Evolutionary conservation across 768 basidiomycete species (phyloP).

Genomic region (Tricholoma matsutake): DNA sequence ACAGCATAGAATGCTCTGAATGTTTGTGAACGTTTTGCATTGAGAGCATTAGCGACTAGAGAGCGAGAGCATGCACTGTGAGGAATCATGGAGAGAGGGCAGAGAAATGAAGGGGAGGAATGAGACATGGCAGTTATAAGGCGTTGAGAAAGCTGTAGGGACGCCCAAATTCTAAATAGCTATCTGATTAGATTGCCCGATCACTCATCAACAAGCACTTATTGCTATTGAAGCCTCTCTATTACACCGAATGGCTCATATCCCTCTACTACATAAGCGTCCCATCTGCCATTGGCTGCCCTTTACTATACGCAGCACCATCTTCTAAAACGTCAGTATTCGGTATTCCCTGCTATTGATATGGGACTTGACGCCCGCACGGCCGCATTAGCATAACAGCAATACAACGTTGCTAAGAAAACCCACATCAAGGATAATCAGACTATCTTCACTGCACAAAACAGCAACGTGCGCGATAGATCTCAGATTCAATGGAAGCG

Average conservation of each 20-base stretch:
- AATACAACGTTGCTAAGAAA: background rate
- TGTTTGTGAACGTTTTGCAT: conserved; percentile 35
- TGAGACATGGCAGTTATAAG: conserved; percentile 36
- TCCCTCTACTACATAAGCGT: conserved; percentile 22
- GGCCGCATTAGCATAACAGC: conserved; percentile 2
- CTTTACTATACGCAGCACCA: background rate
- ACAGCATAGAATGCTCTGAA: conserved; percentile 59
- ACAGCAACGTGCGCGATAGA: conserved; percentile 24
- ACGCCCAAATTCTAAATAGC: no score
- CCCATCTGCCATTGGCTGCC: conserved; percentile 19
- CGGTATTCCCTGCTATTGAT: conserved; percentile 21
- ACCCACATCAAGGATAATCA: conserved; percentile 52
- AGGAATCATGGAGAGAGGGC: conserved; percentile 33
- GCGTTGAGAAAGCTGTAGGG: conserved; percentile 15
- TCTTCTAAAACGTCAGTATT: conserved; percentile 28
- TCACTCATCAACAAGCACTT: background rate
- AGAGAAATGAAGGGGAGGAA: conserved; percentile 15
- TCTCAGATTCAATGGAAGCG: conserved; percentile 20
- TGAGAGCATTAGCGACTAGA: conserved; percentile 31
- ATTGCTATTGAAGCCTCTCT: conserved; percentile 5
- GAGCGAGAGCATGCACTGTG: conserved; percentile 30
- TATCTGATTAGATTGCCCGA: conserved; percentile 31
- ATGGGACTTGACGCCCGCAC: conserved; percentile 7
- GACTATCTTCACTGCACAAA: conserved; percentile 56
- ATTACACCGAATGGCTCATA: conserved; percentile 25